Evolutionary conservation across 1,284 basidiomycete species (phyloP), one percentile per base, ranked within the genome.

Genomic region (Austropuccinia psidii): DNA sequence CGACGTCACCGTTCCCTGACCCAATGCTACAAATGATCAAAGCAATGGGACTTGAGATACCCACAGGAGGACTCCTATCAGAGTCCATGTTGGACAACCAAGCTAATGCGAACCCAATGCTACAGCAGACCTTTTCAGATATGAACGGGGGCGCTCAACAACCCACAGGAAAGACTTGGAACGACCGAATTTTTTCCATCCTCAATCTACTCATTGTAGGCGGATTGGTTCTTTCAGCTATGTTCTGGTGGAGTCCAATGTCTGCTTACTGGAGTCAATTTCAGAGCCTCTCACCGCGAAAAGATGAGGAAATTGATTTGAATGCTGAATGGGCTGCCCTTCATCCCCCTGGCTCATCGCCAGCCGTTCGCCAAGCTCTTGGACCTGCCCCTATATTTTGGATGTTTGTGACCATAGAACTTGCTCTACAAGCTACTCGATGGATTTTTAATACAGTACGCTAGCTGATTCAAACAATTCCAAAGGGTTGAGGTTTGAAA

Each of bases 391-490:
- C 60, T 6, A 50, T 73, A 15, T 73, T 73, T 65, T 73, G 70
- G 70, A 64, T 73, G 60, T 73, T 73, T 58, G 61, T 73, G 5
- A 73, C 70, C 8, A 57, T 73, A 19, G 70, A 73, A 35, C 33
- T 73, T 8, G 31, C 37, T 27, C 60, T 73, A n/a, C 70, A 73
- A 37, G 50, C 49, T n/a, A 58, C 49, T 9, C 39, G 61, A 57
- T 73, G 50, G 49, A 64, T 65, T 37, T 73, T 73, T 19, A 65
- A 65, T 11, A 31, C 49, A 31, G 70, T 73, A 57, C 45, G 50
- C 35, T 31, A 2, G n/a, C 33, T 5, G 9, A 41, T n/a, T 21
- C 29, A 8, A n/a, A 17, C 21, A 27, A 57, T 35, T 60, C 29
- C 13, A 21, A 9, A 62, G 13, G 19, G 13, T 21, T n/a, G 37